Conservation (phyloP, 179 eudicot genomes). For the Gypsophila paniculata region DNA sequence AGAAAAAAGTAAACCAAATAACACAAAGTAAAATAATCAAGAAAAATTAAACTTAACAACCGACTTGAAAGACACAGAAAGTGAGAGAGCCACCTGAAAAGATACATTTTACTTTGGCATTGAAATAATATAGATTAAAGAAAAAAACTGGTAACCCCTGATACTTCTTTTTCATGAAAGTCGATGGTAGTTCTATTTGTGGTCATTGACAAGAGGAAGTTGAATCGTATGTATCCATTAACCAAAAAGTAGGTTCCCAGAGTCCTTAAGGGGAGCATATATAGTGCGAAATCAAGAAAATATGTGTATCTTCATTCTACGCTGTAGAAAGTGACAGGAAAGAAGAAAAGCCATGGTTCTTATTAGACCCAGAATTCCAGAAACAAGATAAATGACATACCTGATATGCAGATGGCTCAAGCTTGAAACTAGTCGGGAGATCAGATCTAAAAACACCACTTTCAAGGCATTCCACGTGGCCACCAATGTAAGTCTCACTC, state of each 20-base stretch:
- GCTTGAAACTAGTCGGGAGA: slow-evolving; percentile 88
- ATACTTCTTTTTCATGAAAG: not conserved
- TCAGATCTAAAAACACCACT: slow-evolving; percentile 99
- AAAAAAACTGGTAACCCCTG: not conserved
- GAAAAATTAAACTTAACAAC: not conserved
- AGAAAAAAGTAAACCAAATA: not conserved
- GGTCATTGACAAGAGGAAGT: not conserved
- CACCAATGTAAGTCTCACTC: slow-evolving; percentile 99
- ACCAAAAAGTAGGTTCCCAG: not conserved
- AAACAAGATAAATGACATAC: slow-evolving; percentile 32
- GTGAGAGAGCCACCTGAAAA: not conserved
- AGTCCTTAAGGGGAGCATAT: slow-evolving; percentile 5
- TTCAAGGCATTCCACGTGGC: slow-evolving; percentile 99
- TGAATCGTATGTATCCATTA: not conserved
- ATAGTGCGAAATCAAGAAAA: not conserved
- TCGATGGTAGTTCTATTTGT: not conserved
- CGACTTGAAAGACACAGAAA: not conserved
- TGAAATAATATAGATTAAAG: not conserved
- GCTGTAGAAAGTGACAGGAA: not conserved
- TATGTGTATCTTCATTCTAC: not conserved
- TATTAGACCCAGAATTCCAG: not conserved
- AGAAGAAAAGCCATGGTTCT: slow-evolving; percentile 1
- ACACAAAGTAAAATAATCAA: not conserved
- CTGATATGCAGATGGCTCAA: slow-evolving; percentile 91
- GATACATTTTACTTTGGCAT: not conserved